Conservation (phyloP, 164 flowering plant genomes). For the Annona cherimola region DNA sequence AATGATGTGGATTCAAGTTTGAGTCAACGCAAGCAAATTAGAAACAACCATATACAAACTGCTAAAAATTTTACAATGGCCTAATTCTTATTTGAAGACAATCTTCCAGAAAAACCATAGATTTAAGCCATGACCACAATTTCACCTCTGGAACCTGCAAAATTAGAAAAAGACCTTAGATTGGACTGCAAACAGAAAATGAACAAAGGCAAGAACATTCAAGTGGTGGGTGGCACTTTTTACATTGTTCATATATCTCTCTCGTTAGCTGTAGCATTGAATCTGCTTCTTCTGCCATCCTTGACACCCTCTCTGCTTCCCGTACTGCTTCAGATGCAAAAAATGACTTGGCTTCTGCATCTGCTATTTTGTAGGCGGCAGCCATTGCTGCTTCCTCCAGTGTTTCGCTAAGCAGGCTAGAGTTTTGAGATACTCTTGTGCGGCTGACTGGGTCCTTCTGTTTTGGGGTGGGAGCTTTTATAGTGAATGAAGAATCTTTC, state of each 20-base stretch:
- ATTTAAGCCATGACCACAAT: constrained; percentile 29
- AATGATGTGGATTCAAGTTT: background rate
- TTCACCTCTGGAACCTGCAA: constrained; percentile 36
- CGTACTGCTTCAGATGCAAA: constrained; percentile 74
- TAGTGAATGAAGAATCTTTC: constrained; percentile 22
- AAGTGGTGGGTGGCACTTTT: background rate
- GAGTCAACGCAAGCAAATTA: background rate
- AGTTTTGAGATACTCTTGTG: constrained; percentile 21
- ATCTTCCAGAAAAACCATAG: background rate
- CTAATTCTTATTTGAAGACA: background rate
- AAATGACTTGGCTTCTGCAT: constrained; percentile 67
- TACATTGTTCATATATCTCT: constrained; percentile 66
- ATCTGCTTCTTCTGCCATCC: constrained; percentile 66
- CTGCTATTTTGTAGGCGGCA: constrained; percentile 70
- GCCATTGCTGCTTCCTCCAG: constrained; percentile 46
- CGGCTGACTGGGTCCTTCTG: constrained; percentile 25
- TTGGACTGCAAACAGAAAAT: background rate
- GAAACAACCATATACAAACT: background rate
- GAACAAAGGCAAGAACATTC: background rate
- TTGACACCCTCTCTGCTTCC: constrained; percentile 59
- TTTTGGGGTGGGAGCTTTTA: constrained; percentile 44
- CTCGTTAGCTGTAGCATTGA: constrained; percentile 40
- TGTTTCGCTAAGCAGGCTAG: constrained; percentile 16
- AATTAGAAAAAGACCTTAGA: background rate
- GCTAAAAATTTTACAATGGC: background rate